Conservation (phyloP, 1,284 basidiomycete genomes). For the Leucoagaricus sp. region DNA sequence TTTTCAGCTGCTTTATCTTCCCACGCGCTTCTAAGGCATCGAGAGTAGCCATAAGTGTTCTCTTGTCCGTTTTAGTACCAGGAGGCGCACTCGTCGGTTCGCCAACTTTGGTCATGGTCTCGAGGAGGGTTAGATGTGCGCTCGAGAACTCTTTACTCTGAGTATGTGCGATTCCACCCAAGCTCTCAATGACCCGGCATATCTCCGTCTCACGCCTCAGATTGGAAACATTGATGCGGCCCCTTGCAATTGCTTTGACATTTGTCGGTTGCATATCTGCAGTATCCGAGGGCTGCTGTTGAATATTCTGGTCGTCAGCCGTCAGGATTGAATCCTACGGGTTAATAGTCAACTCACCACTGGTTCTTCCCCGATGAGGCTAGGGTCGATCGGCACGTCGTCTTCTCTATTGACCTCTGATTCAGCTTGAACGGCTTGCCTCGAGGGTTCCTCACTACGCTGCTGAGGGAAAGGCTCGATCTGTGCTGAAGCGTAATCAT, state of each 20-base stretch:
- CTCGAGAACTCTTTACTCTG: conserved; percentile 70
- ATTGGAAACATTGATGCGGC: conserved; percentile 64
- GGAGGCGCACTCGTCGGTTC: conserved; percentile 67
- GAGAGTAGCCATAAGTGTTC: conserved; percentile 63
- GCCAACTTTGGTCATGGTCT: conserved; percentile 52
- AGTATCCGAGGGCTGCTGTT: neutral
- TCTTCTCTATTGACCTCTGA: neutral
- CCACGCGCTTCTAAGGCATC: conserved; percentile 61
- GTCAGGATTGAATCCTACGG: no score
- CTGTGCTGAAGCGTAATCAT: neutral
- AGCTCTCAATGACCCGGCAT: conserved; percentile 57
- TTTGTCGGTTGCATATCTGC: neutral
- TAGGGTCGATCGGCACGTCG: conserved; percentile 5
- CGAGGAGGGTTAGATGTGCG: conserved; percentile 59
- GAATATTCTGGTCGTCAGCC: no score
- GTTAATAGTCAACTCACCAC: no score
- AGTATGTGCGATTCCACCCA: conserved; percentile 65
- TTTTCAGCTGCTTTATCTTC: conserved; percentile 65
- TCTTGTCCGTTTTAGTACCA: conserved; percentile 72
- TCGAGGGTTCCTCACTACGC: neutral
- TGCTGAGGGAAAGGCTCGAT: neutral
- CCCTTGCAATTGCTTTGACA: conserved; percentile 3
- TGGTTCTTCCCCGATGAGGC: neutral
- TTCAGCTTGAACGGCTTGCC: neutral
- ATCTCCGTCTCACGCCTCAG: conserved; percentile 79